A percentile compares a stretch with the other conserved stretches of the same genome.
These are phyloP conservation scores for Neopestalotiopsis sp. DNA, from an alignment of 2,329 filamentous ascomycete species.

Conservation along the genomic window DNA sequence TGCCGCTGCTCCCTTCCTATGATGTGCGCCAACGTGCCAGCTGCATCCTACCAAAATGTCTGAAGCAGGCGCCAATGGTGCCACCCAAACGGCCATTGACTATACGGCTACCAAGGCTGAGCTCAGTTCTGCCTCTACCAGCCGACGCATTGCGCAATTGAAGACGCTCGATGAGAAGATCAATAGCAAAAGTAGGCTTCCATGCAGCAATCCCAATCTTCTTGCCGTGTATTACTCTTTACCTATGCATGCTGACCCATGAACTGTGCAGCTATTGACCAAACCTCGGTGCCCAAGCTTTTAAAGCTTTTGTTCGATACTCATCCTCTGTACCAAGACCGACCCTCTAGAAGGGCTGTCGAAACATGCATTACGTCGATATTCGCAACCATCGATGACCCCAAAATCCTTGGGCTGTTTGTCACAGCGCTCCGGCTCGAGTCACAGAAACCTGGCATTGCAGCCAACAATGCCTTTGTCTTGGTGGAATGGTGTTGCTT, in stretches of 20 bases:
- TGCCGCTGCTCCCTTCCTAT: constrained; percentile 27
- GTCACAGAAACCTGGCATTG: constrained; percentile 77
- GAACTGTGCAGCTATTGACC: constrained; percentile 48
- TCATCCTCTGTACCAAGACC: constrained; percentile 86
- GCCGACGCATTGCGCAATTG: constrained; percentile 59
- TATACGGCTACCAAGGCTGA: constrained; percentile 54
- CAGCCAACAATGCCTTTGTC: constrained; percentile 82
- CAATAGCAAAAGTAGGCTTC: constrained; percentile 53
- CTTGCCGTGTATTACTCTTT: neutral
- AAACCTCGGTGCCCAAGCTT: constrained; percentile 57
- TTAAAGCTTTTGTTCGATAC: constrained; percentile 83
- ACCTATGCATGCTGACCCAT: constrained; percentile 15
- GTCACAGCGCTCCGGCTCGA: constrained; percentile 73
- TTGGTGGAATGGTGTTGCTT: constrained; percentile 89
- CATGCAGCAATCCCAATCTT: constrained; percentile 21
- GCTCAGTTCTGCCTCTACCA: constrained; percentile 68
- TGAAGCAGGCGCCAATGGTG: constrained; percentile 52
- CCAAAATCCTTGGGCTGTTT: constrained; percentile 67
- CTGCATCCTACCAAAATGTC: constrained; percentile 50
- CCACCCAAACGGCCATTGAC: constrained; percentile 51
- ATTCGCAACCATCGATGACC: constrained; percentile 61
- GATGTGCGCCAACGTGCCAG: constrained; percentile 41
- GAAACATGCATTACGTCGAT: constrained; percentile 79
- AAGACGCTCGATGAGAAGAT: constrained; percentile 63
- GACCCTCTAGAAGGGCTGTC: constrained; percentile 81